A percentile compares a stretch with the other conserved stretches of the same genome.
Conservation (phyloP, 2,329 filamentous ascomycete species). For the Boeremia exigua region DNA sequence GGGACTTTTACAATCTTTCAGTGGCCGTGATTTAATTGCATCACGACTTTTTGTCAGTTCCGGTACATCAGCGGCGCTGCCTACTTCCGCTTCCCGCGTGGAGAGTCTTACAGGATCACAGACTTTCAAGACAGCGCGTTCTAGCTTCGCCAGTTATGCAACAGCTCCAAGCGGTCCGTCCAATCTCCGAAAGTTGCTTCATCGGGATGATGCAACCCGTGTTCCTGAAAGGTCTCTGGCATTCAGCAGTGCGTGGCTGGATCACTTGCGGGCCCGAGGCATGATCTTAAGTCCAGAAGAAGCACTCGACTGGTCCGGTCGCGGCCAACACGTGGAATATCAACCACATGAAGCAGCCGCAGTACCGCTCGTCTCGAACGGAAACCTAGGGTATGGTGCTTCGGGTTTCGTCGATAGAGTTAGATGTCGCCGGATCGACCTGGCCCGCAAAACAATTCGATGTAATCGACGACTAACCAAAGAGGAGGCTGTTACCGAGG, state of each 20-base stretch:
- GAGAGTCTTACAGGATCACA: no score
- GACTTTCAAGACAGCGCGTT: no score
- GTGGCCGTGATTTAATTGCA: no score
- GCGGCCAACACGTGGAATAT: slow-evolving; percentile 19
- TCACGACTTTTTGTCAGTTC: no score
- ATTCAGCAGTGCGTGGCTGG: neutral
- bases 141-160: no score
- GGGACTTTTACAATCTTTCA: no score
- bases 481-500: slow-evolving; percentile 28
- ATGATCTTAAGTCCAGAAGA: neutral
- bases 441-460: slow-evolving; percentile 29
- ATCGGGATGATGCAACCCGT: no score
- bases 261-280: neutral
- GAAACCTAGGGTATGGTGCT: neutral
- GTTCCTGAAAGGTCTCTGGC: no score
- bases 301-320: slow-evolving; percentile 12
- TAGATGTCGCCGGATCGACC: slow-evolving; percentile 19
- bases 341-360: neutral
- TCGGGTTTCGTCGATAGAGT: slow-evolving; percentile 25
- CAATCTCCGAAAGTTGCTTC: no score
- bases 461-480: slow-evolving; percentile 8
- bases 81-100: no score
- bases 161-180: no score
- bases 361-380: neutral
- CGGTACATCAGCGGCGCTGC: no score